Evolutionary conservation across 1,284 basidiomycete species (phyloP), one percentile per base, ranked within the genome.

Genomic region (Ceratobasidium theobromae): DNA sequence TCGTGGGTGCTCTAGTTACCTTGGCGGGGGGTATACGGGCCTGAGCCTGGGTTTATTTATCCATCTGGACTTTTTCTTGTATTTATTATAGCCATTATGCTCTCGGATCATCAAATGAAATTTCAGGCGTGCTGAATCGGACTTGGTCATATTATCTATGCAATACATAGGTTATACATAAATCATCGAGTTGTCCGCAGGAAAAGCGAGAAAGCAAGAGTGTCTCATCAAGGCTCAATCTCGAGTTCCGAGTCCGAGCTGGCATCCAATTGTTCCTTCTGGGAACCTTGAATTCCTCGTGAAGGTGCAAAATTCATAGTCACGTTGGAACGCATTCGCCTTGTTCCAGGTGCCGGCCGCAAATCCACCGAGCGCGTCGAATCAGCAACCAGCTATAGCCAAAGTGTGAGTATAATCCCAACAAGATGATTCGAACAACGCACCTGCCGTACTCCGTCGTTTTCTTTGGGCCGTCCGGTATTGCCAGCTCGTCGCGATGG

Each of bases 401-500:
- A 33, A 49, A 6, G 6, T n/a, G 33, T 53, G 16, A 45, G 41
- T 21, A 18, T 57, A 18, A 28, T n/a, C 21, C 28, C 11, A 23
- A 46, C 12, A 2, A 40, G 11, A 25, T 14, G 12, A 12, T 9
- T 4, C 5, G 14, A 33, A 35, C 25, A 9, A 28, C 41, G 4
- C 16, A 58, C 51, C 43, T 57, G 51, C 12, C 27, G 48, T 8
- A 18, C 54, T 4, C 51, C 32, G 14, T 52, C 54, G 14, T 65
- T 54, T 33, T 58, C 66, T 33, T 69, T 69, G 1, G 57, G 52
- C 40, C 62, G 43, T 5, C 45, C 51, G 4, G 23, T 32, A 14
- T 67, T 66, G 32, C 65, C 68, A 40, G 65, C 23, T 21, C 55
- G 51, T 8, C 45, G 52, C 2, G 84, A 82, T 25, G 89, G 89